phyloP scores from a whole-genome alignment of 345 rosid species.

The Citrus sp. region DNA sequence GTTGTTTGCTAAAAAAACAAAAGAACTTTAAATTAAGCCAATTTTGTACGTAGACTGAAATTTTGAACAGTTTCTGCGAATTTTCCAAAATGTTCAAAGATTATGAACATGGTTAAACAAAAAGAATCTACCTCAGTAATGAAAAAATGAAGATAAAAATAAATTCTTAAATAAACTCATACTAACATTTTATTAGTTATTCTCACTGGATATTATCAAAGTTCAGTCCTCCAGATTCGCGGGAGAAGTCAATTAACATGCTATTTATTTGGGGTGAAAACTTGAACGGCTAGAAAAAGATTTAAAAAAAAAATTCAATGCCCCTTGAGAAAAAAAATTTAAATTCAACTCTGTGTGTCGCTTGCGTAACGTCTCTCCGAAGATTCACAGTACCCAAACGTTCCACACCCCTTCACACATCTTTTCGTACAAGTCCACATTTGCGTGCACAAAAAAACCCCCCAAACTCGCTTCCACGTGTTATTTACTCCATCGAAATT shows the following conservation, averaged over 20 bases:
- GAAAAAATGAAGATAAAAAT: too few species aligned
- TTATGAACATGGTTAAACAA: too few species aligned
- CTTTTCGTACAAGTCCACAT: neutral
- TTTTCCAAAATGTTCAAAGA: too few species aligned
- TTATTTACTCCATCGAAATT: neutral
- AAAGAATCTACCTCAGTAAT: too few species aligned
- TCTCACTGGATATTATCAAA: neutral
- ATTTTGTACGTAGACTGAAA: too few species aligned
- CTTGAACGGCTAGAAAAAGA: too few species aligned
- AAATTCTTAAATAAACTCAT: too few species aligned
- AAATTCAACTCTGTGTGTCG: slow-evolving; percentile 15
- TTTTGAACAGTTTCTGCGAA: too few species aligned
- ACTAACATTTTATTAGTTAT: too few species aligned
- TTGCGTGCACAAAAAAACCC: neutral
- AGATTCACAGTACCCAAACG: slow-evolving; percentile 27
- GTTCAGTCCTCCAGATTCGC: neutral
- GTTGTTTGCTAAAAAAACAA: too few species aligned
- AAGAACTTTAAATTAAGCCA: too few species aligned
- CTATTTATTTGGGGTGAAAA: neutral
- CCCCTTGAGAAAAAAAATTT: neutral
- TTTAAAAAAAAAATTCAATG: neutral
- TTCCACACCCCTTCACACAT: neutral
- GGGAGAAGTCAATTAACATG: neutral
- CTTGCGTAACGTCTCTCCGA: slow-evolving; percentile 58
- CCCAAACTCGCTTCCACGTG: slow-evolving; percentile 25